Base-by-base conservation (phyloP, 1,284 basidiomycete species). In the Ceratobasidium sp. region DNA sequence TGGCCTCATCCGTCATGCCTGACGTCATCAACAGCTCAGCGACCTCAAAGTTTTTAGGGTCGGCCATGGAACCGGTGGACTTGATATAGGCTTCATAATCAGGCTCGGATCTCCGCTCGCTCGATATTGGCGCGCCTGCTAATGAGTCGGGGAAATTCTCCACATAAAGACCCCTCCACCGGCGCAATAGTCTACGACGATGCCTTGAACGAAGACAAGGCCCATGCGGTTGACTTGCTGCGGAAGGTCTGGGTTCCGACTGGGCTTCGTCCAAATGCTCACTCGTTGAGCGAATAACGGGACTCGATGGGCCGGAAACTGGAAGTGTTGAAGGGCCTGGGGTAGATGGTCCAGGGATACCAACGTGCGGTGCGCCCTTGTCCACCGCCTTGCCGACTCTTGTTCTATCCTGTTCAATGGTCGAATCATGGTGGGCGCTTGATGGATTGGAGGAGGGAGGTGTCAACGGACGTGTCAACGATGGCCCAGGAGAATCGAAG, bases 21-120 rank as follows among this genome's bases (percentile, higher is more conserved):
- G 60, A 32, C 1, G 60, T 62, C 60, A 48, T 18, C 10, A 62
- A n/a, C 28, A 62, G 16, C 41, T 62, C 60, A 16, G 60, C 60
- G 2, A 36, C 43, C 26, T 62, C 60, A n/a, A 62, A 62, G 2
- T 30, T 21, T 4, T 48, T n/a, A 1, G 43, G 60, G 3, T 48
- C 12, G 1, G 28, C 26, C 45, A 62, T 2, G 0, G 0, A 0
- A 3, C 60, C 60, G 30, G n/a, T 18, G 16, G 43, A 46, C 45
- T 23, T 4, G 28, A 70, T 58, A 30, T 70, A 48, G 1, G 67
- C 41, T 2, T 23, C 23, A 28, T 58, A 59, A 30, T 59, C 55
- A 23, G 21, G 32, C 32, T 41, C 36, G 3, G 67, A 43, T 12
- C 9, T 18, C 14, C 14, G 26, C 1, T 45, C 21, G 26, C 59